These are phyloP conservation scores for Pseudogymnoascus verrucosus DNA, from an alignment of 2,329 filamentous ascomycete genomes.

Conservation along the genomic window DNA sequence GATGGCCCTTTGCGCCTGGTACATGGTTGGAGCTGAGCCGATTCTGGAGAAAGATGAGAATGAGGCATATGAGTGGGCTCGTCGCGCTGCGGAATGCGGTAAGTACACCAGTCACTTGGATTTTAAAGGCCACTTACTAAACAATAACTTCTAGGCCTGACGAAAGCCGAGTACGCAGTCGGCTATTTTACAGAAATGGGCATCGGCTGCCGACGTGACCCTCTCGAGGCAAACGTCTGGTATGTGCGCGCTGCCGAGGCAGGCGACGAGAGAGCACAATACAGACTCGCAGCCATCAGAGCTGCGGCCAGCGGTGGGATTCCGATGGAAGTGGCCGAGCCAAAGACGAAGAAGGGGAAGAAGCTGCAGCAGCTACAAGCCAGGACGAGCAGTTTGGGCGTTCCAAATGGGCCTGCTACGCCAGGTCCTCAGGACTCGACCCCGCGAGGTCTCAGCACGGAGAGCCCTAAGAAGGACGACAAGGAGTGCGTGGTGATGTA, in stretches of 20 bases:
- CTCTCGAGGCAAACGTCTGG: constrained; percentile 97
- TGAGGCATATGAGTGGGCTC: constrained; percentile 95
- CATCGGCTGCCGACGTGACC: constrained; percentile 86
- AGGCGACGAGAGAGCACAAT: constrained; percentile 82
- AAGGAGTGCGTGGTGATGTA: constrained; percentile 22
- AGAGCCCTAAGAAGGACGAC: constrained; percentile 18
- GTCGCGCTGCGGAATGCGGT: constrained; percentile 79
- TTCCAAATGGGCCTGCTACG: background rate
- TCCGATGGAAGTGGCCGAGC: constrained; percentile 25
- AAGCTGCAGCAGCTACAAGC: constrained; percentile 22
- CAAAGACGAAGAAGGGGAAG: constrained; percentile 16
- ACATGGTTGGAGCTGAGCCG: constrained; percentile 88
- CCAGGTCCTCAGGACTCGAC: background rate
- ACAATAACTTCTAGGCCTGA: constrained; percentile 22
- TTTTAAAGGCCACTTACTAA: background rate
- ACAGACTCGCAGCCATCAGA: constrained; percentile 77
- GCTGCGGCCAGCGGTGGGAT: constrained; percentile 56
- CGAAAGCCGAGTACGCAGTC: constrained; percentile 81
- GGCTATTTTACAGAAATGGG: constrained; percentile 99
- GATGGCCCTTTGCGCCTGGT: constrained; percentile 99
- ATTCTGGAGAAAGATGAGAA: constrained; percentile 90
- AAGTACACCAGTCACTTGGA: constrained; percentile 30
- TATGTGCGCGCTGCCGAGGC: constrained; percentile 92
- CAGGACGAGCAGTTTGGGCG: background rate
- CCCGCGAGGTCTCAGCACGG: background rate